phyloP scores from a whole-genome alignment of 768 basidiomycete genomes.

The Lyophyllum atratum region DNA sequence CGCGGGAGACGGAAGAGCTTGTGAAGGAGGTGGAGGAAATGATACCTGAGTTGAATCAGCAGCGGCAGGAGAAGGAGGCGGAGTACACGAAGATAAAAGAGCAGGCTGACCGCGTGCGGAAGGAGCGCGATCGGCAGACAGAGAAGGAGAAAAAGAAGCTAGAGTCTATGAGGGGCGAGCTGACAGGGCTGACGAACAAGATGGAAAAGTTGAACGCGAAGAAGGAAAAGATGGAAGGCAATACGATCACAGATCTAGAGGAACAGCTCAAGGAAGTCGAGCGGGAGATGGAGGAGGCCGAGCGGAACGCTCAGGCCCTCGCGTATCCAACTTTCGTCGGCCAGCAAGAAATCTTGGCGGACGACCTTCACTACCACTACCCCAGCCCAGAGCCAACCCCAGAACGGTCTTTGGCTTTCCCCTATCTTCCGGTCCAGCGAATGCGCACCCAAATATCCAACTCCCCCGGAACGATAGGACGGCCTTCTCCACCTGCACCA shows the following conservation, averaged over 20 bases:
- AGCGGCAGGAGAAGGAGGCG: constrained; percentile 42
- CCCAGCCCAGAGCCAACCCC: constrained; percentile 16
- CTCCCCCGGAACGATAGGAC: constrained; percentile 20
- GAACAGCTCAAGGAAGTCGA: constrained; percentile 61
- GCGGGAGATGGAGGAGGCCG: constrained; percentile 55
- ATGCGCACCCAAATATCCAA: constrained; percentile 15
- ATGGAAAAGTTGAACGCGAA: constrained; percentile 69
- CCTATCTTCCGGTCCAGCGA: constrained; percentile 20
- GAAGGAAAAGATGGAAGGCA: constrained; percentile 65
- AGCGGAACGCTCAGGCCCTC: constrained; percentile 29
- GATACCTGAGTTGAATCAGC: constrained; percentile 41
- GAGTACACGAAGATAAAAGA: constrained; percentile 44
- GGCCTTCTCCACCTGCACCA: constrained; percentile 21
- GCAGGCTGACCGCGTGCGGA: constrained; percentile 47
- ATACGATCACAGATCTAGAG: constrained; percentile 66
- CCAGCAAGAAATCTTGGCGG: constrained; percentile 13
- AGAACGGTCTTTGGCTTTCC: constrained; percentile 18
- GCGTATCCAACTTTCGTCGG: constrained; percentile 12
- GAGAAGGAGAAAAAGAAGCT: constrained; percentile 51
- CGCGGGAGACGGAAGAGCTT: constrained; percentile 43
- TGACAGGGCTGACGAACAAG: constrained; percentile 53
- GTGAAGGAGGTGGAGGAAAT: constrained; percentile 48
- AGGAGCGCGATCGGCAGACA: constrained; percentile 46
- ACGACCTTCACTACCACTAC: constrained; percentile 10
- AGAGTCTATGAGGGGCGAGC: constrained; percentile 60